Evolutionary conservation across 306 rosid species (phyloP).

Genomic region (Vigna nakashimae): DNA sequence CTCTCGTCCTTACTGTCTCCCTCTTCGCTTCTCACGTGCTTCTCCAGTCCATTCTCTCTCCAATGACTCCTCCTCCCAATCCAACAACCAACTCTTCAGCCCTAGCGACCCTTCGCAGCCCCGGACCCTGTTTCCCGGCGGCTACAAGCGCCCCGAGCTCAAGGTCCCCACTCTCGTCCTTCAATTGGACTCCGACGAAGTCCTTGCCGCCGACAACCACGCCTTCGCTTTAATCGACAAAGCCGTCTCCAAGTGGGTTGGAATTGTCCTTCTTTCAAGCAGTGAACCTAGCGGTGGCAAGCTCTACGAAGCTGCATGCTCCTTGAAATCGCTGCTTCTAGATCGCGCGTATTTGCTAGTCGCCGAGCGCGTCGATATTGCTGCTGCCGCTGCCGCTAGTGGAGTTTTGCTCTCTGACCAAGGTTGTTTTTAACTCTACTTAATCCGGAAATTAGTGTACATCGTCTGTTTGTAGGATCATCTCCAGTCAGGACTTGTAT

Average conservation of each 20-base stretch:
- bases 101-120: conserved; percentile 43
- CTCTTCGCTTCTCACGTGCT: conserved; percentile 38
- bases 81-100: conserved; percentile 38
- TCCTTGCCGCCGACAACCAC: conserved; percentile 46
- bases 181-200: conserved; percentile 61
- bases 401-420: conserved; percentile 95
- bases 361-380: conserved; percentile 88
- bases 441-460: neutral
- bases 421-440: conserved; percentile 54
- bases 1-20: conserved; percentile 48
- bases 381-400: conserved; percentile 77
- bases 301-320: conserved; percentile 86
- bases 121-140: conserved; percentile 83
- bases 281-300: conserved; percentile 63
- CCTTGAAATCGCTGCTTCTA: conserved; percentile 67
- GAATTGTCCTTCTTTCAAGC: conserved; percentile 67
- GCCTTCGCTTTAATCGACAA: conserved; percentile 60
- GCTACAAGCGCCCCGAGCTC: conserved; percentile 85
- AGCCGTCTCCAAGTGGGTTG: conserved; percentile 77
- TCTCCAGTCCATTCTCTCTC: conserved; percentile 48
- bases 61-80: conserved; percentile 44
- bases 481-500: too few relatives aligned
- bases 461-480: too few relatives aligned
- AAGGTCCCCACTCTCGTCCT: conserved; percentile 71
- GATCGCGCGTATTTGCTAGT: conserved; percentile 85